Percentiles rank a stretch among this genome's conserved stretches.
These are phyloP conservation scores for Cladochytrium replicatum DNA, from an alignment of 192 early-diverging fungal species.

Conservation along the genomic window DNA sequence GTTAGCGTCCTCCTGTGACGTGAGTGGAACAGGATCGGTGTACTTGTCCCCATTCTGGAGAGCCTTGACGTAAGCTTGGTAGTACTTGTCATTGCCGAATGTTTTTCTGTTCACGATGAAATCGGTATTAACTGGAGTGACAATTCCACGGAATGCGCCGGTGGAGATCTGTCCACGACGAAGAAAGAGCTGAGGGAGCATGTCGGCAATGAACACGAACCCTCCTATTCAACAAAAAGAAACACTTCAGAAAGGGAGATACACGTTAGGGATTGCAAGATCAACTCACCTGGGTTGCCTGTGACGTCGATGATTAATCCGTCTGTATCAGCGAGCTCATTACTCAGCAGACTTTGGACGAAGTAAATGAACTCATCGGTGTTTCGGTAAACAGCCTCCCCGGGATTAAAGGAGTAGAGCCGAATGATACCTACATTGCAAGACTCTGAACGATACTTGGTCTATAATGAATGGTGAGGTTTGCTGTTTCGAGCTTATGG, in stretches of 20 bases:
- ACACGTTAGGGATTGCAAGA: no score
- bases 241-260: no score
- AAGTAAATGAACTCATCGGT: neutral
- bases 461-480: conserved; percentile 9
- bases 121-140: conserved; percentile 4
- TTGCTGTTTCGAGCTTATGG: neutral
- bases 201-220: conserved; percentile 5
- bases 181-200: conserved; percentile 13
- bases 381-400: neutral
- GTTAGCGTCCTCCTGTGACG: conserved; percentile 2
- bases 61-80: neutral
- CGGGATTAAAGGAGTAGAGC: conserved; percentile 4
- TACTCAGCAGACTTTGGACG: conserved; percentile 8
- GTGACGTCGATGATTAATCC: conserved; percentile 12
- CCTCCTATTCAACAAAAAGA: no score
- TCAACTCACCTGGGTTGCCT: conserved; percentile 8
- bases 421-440: conserved; percentile 17
- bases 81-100: neutral
- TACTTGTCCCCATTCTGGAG: conserved; percentile 8
- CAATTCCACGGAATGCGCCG: neutral
- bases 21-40: conserved; percentile 3
- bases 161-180: neutral
- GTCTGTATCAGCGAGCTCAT: conserved; percentile 13
- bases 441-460: conserved; percentile 6
- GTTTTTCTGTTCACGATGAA: neutral